These are phyloP conservation scores for Hymenotorrendiella dingleyae DNA, from an alignment of 2,329 filamentous ascomycete genomes.

Conservation along the genomic window DNA sequence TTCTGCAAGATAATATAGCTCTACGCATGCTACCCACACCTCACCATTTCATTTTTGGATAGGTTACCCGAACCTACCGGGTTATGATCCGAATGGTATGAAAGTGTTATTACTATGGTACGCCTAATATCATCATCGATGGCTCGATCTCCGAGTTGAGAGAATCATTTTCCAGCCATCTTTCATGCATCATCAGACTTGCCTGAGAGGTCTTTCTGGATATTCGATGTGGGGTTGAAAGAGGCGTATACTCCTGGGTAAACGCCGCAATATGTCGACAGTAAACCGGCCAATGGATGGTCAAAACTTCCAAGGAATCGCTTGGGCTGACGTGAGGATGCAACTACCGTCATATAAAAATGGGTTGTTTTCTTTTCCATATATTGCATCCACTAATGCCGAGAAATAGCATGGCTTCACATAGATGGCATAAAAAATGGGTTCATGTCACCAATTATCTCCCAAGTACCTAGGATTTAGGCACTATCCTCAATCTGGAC, in stretches of 20 bases:
- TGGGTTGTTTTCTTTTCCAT: neutral
- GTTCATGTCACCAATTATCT: neutral
- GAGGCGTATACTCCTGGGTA: neutral
- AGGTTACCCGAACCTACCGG: slow-evolving; percentile 4
- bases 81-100: neutral
- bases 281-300: neutral
- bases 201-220: too few relatives aligned
- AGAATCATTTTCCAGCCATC: neutral
- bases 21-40: neutral
- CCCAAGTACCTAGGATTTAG: neutral
- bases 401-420: neutral
- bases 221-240: neutral
- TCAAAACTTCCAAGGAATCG: neutral
- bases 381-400: neutral
- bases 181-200: neutral
- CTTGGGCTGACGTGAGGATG: neutral
- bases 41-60: neutral
- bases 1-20: slow-evolving; percentile 6
- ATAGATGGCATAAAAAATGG: too few relatives aligned
- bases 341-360: neutral
- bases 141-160: neutral
- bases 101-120: neutral
- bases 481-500: neutral
- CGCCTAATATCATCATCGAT: neutral
- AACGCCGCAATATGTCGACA: neutral